Base-by-base conservation (phyloP, 208 protist genomes). In the Novymonas esmeraldas region DNA sequence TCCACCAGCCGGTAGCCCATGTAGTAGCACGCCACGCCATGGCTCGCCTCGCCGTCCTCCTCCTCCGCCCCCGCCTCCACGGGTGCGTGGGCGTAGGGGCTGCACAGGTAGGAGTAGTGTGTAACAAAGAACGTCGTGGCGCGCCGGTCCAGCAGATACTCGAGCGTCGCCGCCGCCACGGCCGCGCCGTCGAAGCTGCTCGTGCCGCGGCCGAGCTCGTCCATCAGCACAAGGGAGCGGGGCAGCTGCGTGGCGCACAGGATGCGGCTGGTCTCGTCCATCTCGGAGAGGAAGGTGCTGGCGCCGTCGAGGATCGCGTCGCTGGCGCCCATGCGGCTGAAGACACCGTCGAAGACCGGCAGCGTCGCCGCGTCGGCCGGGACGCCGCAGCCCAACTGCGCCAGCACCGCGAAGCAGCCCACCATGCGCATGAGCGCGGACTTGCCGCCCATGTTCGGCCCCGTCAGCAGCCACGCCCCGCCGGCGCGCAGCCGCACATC, bases 251-350 rank as follows among this genome's bases (percentile, higher is more conserved):
- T 63, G 6, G 93, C 51, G 29, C 70, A 73, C 13, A 99, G 56
- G 67, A 99, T 99, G 7, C 82, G 81, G 31, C 93, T 85, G 3
- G 98, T 99, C 78, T 99, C 98, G 7, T 86, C 59, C 95, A 99
- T 98, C 70, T 99, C 98, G 0, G 95, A 90, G 57, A 99, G 83
- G 71, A 99, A 99, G 4, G 98, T 99, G n/a, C 89, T 98, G 55
- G 77, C 63, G 60, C 96, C 93, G 46, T 98, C 83, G 2, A 92
- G 64, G 13, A 99, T 74, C 28, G 97, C 84, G 75, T 99, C 98
- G 41, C 74, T 81, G 0, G 97, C 91, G 22, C 98, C 98, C 83
- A 99, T 98, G 28, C 98, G 81, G 55, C 85, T 93, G 71, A 97
- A 98, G 2, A 99, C 54, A 0, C 80, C 79, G 38, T 90, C 82